phyloP scores from a whole-genome alignment of 768 basidiomycete genomes.

The Termitomyces sp. region DNA sequence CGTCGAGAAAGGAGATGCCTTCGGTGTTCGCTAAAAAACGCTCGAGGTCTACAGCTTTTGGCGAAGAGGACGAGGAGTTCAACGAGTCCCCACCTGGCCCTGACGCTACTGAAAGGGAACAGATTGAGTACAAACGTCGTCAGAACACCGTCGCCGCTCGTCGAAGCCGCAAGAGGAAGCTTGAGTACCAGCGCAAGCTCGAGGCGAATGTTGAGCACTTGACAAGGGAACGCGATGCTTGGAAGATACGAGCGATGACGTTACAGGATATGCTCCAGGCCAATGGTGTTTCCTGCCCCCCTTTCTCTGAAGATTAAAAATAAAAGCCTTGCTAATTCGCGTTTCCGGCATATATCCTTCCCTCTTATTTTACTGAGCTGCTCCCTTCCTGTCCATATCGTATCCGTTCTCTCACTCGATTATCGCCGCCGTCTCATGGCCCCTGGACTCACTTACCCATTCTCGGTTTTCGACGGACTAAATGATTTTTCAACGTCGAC shows the following conservation, averaged over 20 bases:
- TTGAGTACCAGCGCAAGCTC: conserved; percentile 58
- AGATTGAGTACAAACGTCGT: conserved; percentile 73
- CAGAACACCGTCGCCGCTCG: conserved; percentile 81
- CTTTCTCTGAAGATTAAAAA: conserved; percentile 26
- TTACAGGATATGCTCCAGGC: conserved; percentile 37
- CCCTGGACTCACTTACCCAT: conserved; percentile 1
- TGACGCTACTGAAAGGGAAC: conserved; percentile 45
- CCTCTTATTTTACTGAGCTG: background rate
- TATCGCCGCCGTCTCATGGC: background rate
- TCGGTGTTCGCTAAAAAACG: conserved; percentile 63
- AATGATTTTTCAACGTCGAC: conserved; percentile 20
- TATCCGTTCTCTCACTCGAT: background rate
- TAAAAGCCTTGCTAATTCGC: conserved; percentile 10
- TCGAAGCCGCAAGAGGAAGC: conserved; percentile 68
- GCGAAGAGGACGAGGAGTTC: conserved; percentile 44
- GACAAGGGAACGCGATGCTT: conserved; percentile 45
- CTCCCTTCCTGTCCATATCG: background rate
- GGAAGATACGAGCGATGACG: conserved; percentile 43
- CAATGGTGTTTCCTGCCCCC: conserved; percentile 39
- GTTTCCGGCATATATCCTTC: conserved; percentile 5
- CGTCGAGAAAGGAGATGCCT: conserved; percentile 71
- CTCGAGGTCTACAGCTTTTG: conserved; percentile 37
- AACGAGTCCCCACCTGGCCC: conserved; percentile 26
- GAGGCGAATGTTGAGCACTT: conserved; percentile 43
- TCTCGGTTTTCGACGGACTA: conserved; percentile 13